A percentile compares a stretch with the other conserved stretches of the same genome.
These are phyloP conservation scores for Collybiopsis luxurians DNA, from an alignment of 768 basidiomycete genomes.

Conservation along the genomic window DNA sequence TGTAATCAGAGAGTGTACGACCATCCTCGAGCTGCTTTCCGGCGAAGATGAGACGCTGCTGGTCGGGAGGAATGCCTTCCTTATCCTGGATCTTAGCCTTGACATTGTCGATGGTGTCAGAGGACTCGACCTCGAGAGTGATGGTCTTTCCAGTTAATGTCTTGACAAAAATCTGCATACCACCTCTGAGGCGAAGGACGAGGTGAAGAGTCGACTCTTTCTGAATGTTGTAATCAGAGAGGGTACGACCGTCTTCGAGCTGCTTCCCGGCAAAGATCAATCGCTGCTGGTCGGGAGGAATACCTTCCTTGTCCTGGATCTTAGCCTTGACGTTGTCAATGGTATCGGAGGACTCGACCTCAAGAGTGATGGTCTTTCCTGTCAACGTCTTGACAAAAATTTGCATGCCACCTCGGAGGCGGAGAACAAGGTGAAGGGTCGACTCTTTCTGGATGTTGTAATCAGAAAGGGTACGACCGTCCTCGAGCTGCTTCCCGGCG, in stretches of 20 bases:
- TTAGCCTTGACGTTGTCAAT: conserved; percentile 75
- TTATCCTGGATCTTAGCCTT: conserved; percentile 77
- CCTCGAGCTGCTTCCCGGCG: conserved; percentile 76
- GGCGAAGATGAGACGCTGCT: conserved; percentile 54
- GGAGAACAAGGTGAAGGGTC: conserved; percentile 64
- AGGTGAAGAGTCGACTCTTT: conserved; percentile 68
- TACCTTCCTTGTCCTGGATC: conserved; percentile 76
- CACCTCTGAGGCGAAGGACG: conserved; percentile 40
- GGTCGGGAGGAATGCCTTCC: conserved; percentile 49
- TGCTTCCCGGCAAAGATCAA: conserved; percentile 84
- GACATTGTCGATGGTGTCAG: conserved; percentile 73
- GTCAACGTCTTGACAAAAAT: conserved; percentile 61
- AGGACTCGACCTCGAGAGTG: conserved; percentile 71
- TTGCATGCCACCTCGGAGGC: conserved; percentile 46
- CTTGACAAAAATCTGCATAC: conserved; percentile 50
- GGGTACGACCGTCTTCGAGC: conserved; percentile 81
- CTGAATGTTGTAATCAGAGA: conserved; percentile 70
- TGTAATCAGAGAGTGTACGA: conserved; percentile 72
- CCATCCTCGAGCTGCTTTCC: conserved; percentile 90
- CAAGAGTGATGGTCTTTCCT: conserved; percentile 71
- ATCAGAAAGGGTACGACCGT: conserved; percentile 65
- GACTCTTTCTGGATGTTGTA: conserved; percentile 77
- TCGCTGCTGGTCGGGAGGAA: conserved; percentile 24
- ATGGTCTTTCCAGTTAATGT: conserved; percentile 71
- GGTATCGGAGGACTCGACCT: conserved; percentile 73